Evolutionary conservation across 345 rosid genomes (phyloP), one percentile per base, ranked within the genome.

Genomic region (Arabidopsis arenosa): DNA sequence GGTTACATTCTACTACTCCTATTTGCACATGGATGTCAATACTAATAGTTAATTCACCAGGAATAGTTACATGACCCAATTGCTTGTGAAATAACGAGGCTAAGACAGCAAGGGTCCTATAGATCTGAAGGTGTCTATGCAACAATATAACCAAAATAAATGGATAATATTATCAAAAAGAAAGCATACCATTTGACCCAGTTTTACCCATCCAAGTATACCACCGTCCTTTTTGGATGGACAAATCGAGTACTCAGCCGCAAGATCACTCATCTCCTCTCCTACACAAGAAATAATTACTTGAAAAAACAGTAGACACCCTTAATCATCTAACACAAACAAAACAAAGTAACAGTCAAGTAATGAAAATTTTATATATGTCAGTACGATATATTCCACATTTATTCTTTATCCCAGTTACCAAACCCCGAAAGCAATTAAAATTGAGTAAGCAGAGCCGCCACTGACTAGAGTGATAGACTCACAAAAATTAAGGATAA

Each of bases 241-340:
- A 78, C 98, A 93, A 39, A 88, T 81, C 5, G 97, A 93, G 84
- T 87, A 80, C 60, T 91, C 93, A 30, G 79, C 87, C 0, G 97
- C 97, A 68, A 93, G 97, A 66, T 93, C 96, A 78, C 92, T 85
- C 84, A 93, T 80, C 80, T 91, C 98, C 84, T 88, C 98, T 68
- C 98, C 98, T 93, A 66, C 84, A 81, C 32, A 57, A 53, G 28
- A 76, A 75, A 79, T 10, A 66, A 26, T 32, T 63, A 72, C 4
- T 67, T 26, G n/a, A 49, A 51, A 30, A 72, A 66, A 40, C 51
- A 69, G 36, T 60, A 41, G 32, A 57, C 37, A 57, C 4, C 17
- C 55, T 39, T 51, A 75, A n/a, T 15, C 52, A 49, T 75, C 36
- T 7, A 4, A 58, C 26, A 33, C 52, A 67, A 26, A 68, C 52